Conservation (phyloP, 805 yeast species). For the Cyberlindnera subsufficiens region DNA sequence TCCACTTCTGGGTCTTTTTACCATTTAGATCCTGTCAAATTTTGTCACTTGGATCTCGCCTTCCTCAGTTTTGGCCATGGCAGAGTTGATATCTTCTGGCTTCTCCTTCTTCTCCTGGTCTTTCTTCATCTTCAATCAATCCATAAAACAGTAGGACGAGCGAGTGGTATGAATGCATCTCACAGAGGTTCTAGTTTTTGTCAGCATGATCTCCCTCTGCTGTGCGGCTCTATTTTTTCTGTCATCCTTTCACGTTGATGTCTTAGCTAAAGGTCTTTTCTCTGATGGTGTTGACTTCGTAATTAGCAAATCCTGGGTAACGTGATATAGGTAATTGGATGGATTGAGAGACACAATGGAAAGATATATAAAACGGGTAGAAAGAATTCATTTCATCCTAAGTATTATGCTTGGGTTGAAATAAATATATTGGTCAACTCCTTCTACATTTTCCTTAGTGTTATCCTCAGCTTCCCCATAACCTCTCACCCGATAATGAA, state of each 20-base stretch:
- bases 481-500: too few relatives aligned
- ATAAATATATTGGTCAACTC: too few relatives aligned
- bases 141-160: constrained; percentile 27
- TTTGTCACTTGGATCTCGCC: constrained; percentile 20
- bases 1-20: constrained; percentile 10
- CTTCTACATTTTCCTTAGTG: too few relatives aligned
- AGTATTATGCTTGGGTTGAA: too few relatives aligned
- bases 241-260: constrained; percentile 11
- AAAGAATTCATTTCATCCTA: too few relatives aligned
- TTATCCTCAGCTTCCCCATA: too few relatives aligned
- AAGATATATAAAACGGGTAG: too few relatives aligned
- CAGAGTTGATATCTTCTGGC: constrained; percentile 21
- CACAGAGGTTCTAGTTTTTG: background rate
- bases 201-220: background rate
- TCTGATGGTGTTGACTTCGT: too few relatives aligned
- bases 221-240: constrained; percentile 1
- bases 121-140: constrained; percentile 33
- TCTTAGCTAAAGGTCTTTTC: too few relatives aligned
- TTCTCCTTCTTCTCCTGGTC: constrained; percentile 19
- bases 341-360: too few relatives aligned
- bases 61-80: constrained; percentile 31
- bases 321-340: too few relatives aligned
- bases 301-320: too few relatives aligned
- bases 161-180: constrained; percentile 23
- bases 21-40: constrained; percentile 23